Conservation (phyloP, 208 protist species). For the Balamuthia mandrillaris region DNA sequence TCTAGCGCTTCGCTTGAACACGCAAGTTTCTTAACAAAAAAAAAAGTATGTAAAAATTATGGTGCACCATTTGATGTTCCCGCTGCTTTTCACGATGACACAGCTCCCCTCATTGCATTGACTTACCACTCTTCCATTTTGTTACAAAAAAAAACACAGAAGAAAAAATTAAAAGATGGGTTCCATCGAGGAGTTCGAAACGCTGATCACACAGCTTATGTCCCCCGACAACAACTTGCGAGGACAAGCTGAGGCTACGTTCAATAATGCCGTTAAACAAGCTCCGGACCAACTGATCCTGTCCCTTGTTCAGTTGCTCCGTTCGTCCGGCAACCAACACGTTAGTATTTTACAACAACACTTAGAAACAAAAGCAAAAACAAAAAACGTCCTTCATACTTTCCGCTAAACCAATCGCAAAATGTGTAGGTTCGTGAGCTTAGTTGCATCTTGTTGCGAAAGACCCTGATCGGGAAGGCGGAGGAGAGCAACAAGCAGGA, state of each 20-base stretch:
- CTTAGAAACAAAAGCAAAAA: background rate
- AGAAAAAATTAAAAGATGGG: too few relatives aligned
- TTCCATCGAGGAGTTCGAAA: slow-evolving; percentile 2
- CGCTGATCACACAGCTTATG: background rate
- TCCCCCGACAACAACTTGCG: background rate
- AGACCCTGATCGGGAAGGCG: background rate
- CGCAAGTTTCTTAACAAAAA: too few relatives aligned
- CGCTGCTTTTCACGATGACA: too few relatives aligned
- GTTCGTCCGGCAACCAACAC: background rate
- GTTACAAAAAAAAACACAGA: too few relatives aligned
- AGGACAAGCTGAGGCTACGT: background rate
- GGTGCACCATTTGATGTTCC: too few relatives aligned
- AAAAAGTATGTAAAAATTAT: too few relatives aligned
- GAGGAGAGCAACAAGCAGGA: background rate
- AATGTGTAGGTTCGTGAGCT: background rate
- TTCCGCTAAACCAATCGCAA: background rate
- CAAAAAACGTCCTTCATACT: background rate
- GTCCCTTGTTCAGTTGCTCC: background rate
- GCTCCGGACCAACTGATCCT: background rate
- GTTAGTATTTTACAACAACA: background rate
- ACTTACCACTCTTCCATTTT: too few relatives aligned
- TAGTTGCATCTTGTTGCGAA: background rate
- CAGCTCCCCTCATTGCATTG: too few relatives aligned
- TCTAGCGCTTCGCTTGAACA: too few relatives aligned
- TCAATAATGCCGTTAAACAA: background rate